phyloP scores from a whole-genome alignment of 495 filamentous ascomycete genomes.

The Choiromyces venosus region DNA sequence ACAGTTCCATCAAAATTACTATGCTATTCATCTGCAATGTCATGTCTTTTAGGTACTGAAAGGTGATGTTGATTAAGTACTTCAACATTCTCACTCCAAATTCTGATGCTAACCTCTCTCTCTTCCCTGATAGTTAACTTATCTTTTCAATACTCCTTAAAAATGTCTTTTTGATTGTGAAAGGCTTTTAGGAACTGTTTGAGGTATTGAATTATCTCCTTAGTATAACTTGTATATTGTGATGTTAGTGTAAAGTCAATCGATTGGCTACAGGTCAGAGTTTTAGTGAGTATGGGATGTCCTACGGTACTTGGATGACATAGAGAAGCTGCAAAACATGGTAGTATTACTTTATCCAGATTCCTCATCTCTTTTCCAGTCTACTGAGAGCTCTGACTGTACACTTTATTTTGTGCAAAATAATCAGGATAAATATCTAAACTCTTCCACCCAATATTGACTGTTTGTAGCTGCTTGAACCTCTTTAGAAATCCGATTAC shows the following conservation, averaged over 20 bases:
- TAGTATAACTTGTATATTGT: not conserved
- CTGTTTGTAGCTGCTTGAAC: not conserved
- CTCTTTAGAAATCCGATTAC: not conserved
- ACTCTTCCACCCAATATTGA: slow-evolving; percentile 6
- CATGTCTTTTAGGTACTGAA: not conserved
- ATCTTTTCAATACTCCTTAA: not conserved
- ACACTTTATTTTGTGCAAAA: not conserved
- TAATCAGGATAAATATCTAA: slow-evolving; percentile 6
- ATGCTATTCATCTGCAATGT: not conserved
- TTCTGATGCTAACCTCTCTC: not conserved
- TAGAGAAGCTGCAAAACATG: not conserved
- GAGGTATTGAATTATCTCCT: not conserved
- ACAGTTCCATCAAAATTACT: not conserved
- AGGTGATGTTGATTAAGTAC: not conserved
- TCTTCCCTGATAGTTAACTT: not conserved
- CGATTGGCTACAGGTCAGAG: not conserved
- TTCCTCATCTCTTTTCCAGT: slow-evolving; percentile 8
- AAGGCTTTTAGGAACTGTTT: not conserved
- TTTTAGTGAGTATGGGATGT: not conserved
- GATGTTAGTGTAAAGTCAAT: not conserved
- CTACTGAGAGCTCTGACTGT: not conserved
- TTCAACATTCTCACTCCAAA: not conserved
- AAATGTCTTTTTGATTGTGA: not conserved
- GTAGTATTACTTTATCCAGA: not conserved
- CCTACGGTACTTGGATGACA: not conserved